phyloP scores from a whole-genome alignment of 345 rosid genomes.

The Populus tremula region DNA sequence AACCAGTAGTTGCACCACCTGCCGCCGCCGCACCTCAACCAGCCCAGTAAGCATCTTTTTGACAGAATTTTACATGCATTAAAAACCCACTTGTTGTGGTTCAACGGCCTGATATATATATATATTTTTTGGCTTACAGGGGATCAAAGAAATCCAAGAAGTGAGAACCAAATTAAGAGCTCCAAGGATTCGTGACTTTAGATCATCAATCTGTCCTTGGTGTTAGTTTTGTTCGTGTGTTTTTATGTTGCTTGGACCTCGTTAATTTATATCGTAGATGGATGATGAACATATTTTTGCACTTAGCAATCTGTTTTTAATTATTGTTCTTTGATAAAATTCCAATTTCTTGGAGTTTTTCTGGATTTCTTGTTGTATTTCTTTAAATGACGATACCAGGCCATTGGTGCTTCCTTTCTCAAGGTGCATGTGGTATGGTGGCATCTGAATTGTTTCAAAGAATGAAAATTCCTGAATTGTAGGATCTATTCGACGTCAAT shows the following conservation, averaged over 20 bases:
- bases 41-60: neutral
- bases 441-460: too few relatives aligned
- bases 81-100: neutral
- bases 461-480: too few relatives aligned
- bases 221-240: neutral
- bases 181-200: neutral
- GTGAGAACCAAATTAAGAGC: neutral
- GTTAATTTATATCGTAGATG: neutral
- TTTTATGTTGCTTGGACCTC: neutral
- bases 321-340: neutral
- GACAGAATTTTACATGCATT: neutral
- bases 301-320: neutral
- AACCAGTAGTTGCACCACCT: neutral
- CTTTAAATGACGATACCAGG: neutral
- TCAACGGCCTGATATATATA: neutral
- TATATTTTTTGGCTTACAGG: neutral
- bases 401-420: too few relatives aligned
- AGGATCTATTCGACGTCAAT: too few relatives aligned
- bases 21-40: neutral
- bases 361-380: neutral
- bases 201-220: neutral
- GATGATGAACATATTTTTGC: neutral
- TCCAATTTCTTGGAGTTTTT: neutral
- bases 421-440: too few relatives aligned
- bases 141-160: neutral